Conservation (phyloP, 2,329 filamentous ascomycete genomes). For the Decorospora gaudefroyi region DNA sequence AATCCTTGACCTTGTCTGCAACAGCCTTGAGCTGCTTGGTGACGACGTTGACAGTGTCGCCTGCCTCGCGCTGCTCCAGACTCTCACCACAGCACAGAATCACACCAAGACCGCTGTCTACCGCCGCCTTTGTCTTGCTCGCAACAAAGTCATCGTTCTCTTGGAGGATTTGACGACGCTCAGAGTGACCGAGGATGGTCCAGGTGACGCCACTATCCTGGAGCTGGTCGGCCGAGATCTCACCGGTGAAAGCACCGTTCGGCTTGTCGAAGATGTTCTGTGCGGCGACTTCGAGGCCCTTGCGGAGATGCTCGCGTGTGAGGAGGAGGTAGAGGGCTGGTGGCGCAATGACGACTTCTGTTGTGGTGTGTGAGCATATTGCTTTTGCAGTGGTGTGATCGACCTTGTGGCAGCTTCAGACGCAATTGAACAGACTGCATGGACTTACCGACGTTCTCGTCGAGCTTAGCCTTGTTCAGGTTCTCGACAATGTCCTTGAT, state of each 20-base stretch:
- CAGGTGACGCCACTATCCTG: conserved; percentile 86
- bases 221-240: conserved; percentile 91
- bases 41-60: conserved; percentile 83
- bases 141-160: conserved; percentile 84
- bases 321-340: conserved; percentile 88
- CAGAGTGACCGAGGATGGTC: conserved; percentile 91
- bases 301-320: conserved; percentile 75
- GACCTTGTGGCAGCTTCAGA: background rate
- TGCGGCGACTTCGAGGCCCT: conserved; percentile 81
- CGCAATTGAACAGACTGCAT: background rate
- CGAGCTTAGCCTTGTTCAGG: conserved; percentile 83
- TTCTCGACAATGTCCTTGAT: conserved; percentile 89
- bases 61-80: conserved; percentile 85
- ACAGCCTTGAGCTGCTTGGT: conserved; percentile 84
- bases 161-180: conserved; percentile 86
- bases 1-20: conserved; percentile 77
- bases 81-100: conserved; percentile 98
- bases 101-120: conserved; percentile 83
- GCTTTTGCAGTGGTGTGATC: conserved; percentile 5
- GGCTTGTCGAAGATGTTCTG: conserved; percentile 99
- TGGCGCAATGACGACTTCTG: conserved; percentile 94
- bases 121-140: conserved; percentile 89
- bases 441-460: conserved; percentile 72
- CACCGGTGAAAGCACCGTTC: conserved; percentile 94
- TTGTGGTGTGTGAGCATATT: conserved; percentile 11